These are phyloP conservation scores for Sclerotinia subarctica DNA, from an alignment of 2,329 filamentous ascomycete species.

Conservation along the genomic window DNA sequence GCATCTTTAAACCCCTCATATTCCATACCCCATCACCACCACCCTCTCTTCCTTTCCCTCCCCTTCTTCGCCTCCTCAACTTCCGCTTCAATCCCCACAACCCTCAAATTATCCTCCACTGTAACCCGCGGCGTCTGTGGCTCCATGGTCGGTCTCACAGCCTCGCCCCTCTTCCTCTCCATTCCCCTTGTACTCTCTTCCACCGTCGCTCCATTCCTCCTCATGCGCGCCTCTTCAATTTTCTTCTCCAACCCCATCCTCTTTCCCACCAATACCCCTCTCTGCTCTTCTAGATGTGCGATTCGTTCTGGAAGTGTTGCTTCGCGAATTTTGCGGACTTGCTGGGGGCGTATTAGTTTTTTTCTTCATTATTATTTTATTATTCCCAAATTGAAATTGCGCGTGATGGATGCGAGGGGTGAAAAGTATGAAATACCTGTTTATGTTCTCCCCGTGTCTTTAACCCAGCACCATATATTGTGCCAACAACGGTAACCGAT, in stretches of 20 bases:
- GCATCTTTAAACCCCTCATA: background rate
- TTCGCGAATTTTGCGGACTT: conserved; percentile 47
- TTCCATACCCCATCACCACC: background rate
- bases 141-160: background rate
- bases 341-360: conserved; percentile 35
- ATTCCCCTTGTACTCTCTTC: conserved; percentile 39
- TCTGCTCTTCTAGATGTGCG: conserved; percentile 49
- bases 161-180: conserved; percentile 33
- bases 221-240: conserved; percentile 48
- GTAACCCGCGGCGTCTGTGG: background rate
- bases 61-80: background rate
- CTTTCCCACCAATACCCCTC: conserved; percentile 49
- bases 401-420: background rate
- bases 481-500: conserved; percentile 54
- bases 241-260: conserved; percentile 55
- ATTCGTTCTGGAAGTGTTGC: conserved; percentile 53
- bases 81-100: background rate
- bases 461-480: conserved; percentile 57
- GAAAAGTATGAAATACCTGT: conserved; percentile 42
- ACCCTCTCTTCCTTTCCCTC: conserved; percentile 8
- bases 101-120: conserved; percentile 10
- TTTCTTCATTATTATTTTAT: background rate
- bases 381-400: no score
- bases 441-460: conserved; percentile 51
- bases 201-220: conserved; percentile 41